Percentiles rank a stretch among this genome's conserved stretches.
These are phyloP conservation scores for Collybia mongolica DNA, from an alignment of 768 basidiomycete genomes.

Conservation along the genomic window DNA sequence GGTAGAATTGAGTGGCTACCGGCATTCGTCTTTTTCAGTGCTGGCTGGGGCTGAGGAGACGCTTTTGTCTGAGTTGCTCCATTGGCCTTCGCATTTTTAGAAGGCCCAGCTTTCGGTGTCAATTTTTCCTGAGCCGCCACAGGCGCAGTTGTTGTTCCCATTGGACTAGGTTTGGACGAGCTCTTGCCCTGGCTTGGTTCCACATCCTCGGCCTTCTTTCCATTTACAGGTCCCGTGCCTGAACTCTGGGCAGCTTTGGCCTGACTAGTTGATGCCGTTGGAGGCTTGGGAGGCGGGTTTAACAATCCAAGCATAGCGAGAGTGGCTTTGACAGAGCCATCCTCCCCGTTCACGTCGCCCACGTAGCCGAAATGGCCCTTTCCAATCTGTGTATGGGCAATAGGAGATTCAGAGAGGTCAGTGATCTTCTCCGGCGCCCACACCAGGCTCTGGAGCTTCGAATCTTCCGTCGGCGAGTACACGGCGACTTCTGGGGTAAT, in stretches of 20 bases:
- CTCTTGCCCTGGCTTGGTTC: too few species aligned
- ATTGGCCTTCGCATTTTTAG: neutral
- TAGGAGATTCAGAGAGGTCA: constrained; percentile 17
- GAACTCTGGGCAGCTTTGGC: neutral
- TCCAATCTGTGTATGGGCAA: constrained; percentile 26
- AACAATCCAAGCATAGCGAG: constrained; percentile 33
- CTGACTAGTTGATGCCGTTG: neutral
- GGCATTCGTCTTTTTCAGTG: neutral
- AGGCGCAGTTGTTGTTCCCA: too few species aligned
- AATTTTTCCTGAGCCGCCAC: too few species aligned
- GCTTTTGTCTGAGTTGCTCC: neutral
- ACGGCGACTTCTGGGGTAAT: constrained; percentile 27
- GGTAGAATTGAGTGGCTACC: neutral
- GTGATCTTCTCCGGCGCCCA: constrained; percentile 6
- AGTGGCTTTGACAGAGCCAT: constrained; percentile 22
- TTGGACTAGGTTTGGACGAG: too few species aligned
- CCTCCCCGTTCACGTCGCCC: constrained; percentile 32
- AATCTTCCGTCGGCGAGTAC: constrained; percentile 25
- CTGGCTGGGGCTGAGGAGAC: neutral
- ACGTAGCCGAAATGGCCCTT: constrained; percentile 38
- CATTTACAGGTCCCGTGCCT: too few species aligned
- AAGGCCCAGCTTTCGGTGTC: neutral
- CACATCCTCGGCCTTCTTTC: too few species aligned
- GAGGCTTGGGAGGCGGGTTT: neutral
- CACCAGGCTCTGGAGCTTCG: constrained; percentile 9